phyloP scores from a whole-genome alignment of 257 asterid genomes.

The Anisodus tanguticus region DNA sequence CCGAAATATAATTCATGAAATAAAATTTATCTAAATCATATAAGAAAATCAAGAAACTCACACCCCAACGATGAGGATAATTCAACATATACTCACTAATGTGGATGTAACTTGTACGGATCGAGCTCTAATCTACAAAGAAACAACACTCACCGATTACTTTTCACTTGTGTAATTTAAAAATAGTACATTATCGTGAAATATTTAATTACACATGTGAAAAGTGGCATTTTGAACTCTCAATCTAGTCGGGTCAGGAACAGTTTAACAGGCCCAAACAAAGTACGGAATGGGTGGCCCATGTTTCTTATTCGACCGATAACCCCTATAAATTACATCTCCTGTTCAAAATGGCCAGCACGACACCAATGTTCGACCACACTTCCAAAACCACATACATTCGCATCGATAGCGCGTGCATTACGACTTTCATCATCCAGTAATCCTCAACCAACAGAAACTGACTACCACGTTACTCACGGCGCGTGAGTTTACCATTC shows the following conservation, averaged over 20 bases:
- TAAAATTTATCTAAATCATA: background rate
- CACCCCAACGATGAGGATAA: too few relatives aligned
- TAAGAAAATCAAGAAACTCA: too few relatives aligned
- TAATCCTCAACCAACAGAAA: background rate
- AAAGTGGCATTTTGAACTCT: background rate
- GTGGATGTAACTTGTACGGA: too few relatives aligned
- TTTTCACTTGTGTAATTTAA: too few relatives aligned
- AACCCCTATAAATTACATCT: background rate
- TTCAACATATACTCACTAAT: too few relatives aligned
- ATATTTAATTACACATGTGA: background rate
- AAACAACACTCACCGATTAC: too few relatives aligned
- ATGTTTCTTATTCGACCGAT: slow-evolving; percentile 32
- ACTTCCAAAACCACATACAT: background rate
- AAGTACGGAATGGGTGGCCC: background rate
- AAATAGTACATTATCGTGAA: too few relatives aligned
- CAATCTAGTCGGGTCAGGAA: background rate
- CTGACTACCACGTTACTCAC: background rate
- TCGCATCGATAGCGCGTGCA: background rate
- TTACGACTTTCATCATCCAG: background rate
- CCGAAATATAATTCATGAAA: too few relatives aligned
- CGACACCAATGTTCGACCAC: slow-evolving; percentile 2
- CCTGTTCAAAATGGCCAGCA: slow-evolving; percentile 1
- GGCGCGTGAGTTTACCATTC: background rate
- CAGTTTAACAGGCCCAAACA: background rate
- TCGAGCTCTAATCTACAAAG: too few relatives aligned